phyloP scores from a whole-genome alignment of 2,329 filamentous ascomycete species.

The Dactylonectria estremocensis region DNA sequence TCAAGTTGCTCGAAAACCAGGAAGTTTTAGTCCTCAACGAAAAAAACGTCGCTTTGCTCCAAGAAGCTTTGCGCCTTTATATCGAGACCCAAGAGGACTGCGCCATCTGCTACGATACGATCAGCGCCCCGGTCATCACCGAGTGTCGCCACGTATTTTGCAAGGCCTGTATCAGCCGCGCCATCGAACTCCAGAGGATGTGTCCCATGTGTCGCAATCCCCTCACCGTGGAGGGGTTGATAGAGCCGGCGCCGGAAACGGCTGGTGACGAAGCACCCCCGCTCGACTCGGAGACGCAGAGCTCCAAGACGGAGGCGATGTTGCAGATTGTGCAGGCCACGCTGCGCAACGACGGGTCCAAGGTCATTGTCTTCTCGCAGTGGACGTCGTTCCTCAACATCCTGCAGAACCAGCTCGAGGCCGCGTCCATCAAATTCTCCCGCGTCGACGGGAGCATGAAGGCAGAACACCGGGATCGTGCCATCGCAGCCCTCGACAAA shows the following conservation, averaged over 20 bases:
- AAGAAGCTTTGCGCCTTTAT: constrained; percentile 81
- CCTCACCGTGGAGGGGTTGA: constrained; percentile 71
- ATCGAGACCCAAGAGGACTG: constrained; percentile 89
- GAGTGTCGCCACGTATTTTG: constrained; percentile 89
- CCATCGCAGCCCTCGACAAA: constrained; percentile 77
- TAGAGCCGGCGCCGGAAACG: constrained; percentile 75
- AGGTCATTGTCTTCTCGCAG: constrained; percentile 82
- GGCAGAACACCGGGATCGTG: constrained; percentile 77
- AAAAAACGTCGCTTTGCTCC: constrained; percentile 80
- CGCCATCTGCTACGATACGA: constrained; percentile 82
- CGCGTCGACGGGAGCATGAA: constrained; percentile 88
- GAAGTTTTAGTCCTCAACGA: constrained; percentile 78
- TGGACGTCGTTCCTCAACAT: constrained; percentile 84
- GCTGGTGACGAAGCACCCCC: constrained; percentile 60
- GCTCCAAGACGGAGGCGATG: constrained; percentile 87
- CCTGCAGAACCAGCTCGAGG: constrained; percentile 77
- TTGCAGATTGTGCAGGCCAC: constrained; percentile 82
- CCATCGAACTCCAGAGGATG: constrained; percentile 82
- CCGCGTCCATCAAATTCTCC: constrained; percentile 73
- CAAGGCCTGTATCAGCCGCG: constrained; percentile 78
- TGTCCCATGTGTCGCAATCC: constrained; percentile 88
- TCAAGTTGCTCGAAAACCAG: constrained; percentile 77
- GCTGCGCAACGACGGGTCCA: constrained; percentile 73
- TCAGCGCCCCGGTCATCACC: constrained; percentile 84
- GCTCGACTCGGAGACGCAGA: constrained; percentile 76